phyloP scores from a whole-genome alignment of 768 basidiomycete genomes.

The Gloeopeniophorella convolvens region DNA sequence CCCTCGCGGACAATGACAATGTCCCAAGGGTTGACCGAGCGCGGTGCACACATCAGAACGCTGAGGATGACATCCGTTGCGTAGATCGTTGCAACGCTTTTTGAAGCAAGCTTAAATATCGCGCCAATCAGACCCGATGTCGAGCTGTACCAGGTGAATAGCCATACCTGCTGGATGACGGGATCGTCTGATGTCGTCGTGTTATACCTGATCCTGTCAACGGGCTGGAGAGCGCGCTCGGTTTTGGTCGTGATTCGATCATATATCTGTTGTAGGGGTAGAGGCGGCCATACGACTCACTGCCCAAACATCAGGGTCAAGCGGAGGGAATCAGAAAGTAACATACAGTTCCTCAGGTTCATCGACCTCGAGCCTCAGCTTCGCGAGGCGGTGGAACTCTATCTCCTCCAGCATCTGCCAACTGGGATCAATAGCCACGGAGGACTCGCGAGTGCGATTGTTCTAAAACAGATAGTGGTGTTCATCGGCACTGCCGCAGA shows the following conservation, averaged over 20 bases:
- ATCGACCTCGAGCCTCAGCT: conserved; percentile 90
- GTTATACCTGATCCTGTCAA: conserved; percentile 96
- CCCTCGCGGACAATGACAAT: conserved; percentile 93
- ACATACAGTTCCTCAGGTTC: conserved; percentile 85
- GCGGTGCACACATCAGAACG: conserved; percentile 91
- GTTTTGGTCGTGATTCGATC: conserved; percentile 94
- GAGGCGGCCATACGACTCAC: conserved; percentile 83
- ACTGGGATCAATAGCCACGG: conserved; percentile 83
- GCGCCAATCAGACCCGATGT: too few relatives aligned
- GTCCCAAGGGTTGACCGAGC: conserved; percentile 98
- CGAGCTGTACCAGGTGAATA: too few relatives aligned
- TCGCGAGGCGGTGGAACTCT: conserved; percentile 87
- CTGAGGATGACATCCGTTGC: conserved; percentile 93
- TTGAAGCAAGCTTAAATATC: conserved; percentile 82
- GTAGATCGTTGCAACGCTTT: conserved; percentile 80
- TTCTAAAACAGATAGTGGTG: conserved; percentile 37
- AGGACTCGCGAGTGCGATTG: conserved; percentile 83
- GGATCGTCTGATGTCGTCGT: conserved; percentile 98
- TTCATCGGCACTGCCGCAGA: not conserved
- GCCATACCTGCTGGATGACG: conserved; percentile 78
- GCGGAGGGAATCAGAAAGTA: not conserved
- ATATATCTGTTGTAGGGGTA: conserved; percentile 91
- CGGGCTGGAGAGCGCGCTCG: conserved; percentile 82
- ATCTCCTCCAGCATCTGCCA: conserved; percentile 98
- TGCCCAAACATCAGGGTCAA: conserved; percentile 27